A percentile compares a stretch with the other conserved stretches of the same genome.
phyloP scores from a whole-genome alignment of 805 yeast species.

The Soucietia sequanensis region DNA sequence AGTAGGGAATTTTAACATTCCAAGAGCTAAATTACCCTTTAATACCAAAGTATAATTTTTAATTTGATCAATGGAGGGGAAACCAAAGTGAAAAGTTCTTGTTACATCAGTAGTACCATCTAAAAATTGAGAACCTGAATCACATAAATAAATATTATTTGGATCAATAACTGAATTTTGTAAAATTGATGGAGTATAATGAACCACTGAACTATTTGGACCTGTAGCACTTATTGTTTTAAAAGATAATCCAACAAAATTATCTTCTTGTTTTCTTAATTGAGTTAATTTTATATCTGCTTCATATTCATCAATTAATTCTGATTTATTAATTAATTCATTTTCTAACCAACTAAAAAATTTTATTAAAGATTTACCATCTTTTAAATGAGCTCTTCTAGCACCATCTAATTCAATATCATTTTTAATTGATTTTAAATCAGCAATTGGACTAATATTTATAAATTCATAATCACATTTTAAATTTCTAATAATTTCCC shows the following conservation, averaged over 20 bases:
- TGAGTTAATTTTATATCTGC: slow-evolving; percentile 51
- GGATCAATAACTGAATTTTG: slow-evolving; percentile 51
- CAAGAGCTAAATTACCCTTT: slow-evolving; percentile 54
- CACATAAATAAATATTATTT: slow-evolving; percentile 51
- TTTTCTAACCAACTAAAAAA: slow-evolving; percentile 61
- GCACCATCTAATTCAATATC: slow-evolving; percentile 50
- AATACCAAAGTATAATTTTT: slow-evolving; percentile 56
- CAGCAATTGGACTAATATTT: slow-evolving; percentile 42
- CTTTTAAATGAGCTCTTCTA: slow-evolving; percentile 52
- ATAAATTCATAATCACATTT: slow-evolving; percentile 28
- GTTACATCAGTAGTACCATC: slow-evolving; percentile 69
- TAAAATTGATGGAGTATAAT: slow-evolving; percentile 57
- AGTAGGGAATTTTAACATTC: slow-evolving; percentile 52
- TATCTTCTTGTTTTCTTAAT: slow-evolving; percentile 39
- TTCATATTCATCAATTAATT: slow-evolving; percentile 53
- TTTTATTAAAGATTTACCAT: slow-evolving; percentile 53
- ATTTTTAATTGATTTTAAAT: slow-evolving; percentile 53
- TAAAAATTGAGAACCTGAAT: slow-evolving; percentile 59
- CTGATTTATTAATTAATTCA: slow-evolving; percentile 42
- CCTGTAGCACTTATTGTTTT: slow-evolving; percentile 76
- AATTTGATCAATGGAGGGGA: slow-evolving; percentile 46
- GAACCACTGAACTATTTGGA: slow-evolving; percentile 74
- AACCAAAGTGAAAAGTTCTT: slow-evolving; percentile 54
- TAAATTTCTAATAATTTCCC: slow-evolving; percentile 39
- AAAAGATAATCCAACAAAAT: slow-evolving; percentile 65